phyloP scores from a whole-genome alignment of 2,329 filamentous ascomycete species.

The Sporothrix euskadiensis region DNA sequence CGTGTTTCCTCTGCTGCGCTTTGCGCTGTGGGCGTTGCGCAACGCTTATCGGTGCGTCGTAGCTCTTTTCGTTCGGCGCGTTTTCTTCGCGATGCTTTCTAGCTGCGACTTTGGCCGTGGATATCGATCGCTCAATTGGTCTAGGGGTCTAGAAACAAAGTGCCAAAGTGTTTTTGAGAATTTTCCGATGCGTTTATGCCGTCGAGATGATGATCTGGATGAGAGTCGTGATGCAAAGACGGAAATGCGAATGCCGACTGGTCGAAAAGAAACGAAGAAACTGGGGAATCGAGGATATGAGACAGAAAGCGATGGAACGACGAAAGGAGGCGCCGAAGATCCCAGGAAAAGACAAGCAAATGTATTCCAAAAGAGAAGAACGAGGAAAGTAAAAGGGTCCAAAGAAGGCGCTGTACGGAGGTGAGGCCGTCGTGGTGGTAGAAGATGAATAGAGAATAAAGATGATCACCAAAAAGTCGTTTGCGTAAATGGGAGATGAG shows the following conservation, averaged over 20 bases:
- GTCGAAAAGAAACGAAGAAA: not conserved
- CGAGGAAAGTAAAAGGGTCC: not conserved
- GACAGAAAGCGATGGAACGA: not conserved
- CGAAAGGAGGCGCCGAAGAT: conserved; percentile 4
- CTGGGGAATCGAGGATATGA: not conserved
- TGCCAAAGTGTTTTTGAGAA: not conserved
- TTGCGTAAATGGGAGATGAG: conserved; percentile 11
- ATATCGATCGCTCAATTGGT: not conserved
- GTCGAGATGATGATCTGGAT: not conserved
- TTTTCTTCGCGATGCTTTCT: not conserved
- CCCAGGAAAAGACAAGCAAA: conserved; percentile 4
- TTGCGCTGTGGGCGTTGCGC: not conserved
- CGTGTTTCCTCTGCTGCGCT: not conserved
- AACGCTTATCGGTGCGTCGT: not conserved
- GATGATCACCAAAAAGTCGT: conserved; percentile 10
- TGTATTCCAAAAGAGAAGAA: conserved; percentile 19
- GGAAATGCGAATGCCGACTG: not conserved
- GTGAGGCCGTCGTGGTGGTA: not conserved
- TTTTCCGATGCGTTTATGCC: not conserved
- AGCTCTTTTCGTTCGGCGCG: not conserved
- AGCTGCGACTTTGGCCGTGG: not conserved
- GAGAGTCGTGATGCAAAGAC: not conserved
- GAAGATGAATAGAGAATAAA: conserved; percentile 20
- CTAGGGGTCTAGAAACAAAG: not conserved
- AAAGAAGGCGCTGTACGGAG: not conserved